These are phyloP conservation scores for Boletus semigastroideus DNA, from an alignment of 1,284 basidiomycete genomes.

Conservation along the genomic window DNA sequence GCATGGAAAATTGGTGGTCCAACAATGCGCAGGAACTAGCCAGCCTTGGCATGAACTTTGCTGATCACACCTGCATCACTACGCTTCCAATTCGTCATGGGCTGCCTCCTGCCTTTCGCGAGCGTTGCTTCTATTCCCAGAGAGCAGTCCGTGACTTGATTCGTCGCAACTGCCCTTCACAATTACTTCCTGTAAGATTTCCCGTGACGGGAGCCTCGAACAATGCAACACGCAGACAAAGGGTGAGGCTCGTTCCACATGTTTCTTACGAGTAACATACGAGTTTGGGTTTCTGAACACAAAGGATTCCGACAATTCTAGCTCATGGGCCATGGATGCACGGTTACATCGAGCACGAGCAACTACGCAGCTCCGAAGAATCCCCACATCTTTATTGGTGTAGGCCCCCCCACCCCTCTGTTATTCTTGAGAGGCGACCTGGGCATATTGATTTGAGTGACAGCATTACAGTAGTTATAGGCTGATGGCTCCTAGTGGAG, in stretches of 20 bases:
- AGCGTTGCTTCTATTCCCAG: constrained; percentile 15
- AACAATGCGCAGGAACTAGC: constrained; percentile 17
- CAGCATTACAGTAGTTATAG: too few species aligned
- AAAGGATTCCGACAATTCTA: constrained; percentile 1
- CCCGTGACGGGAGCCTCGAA: constrained; percentile 1
- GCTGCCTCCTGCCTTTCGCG: constrained; percentile 7
- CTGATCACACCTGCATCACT: constrained; percentile 27
- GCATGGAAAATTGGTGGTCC: constrained; percentile 32
- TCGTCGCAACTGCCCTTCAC: constrained; percentile 7
- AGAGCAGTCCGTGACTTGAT: constrained; percentile 12
- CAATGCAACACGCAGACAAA: background rate
- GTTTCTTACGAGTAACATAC: background rate
- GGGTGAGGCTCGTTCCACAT: constrained; percentile 1
- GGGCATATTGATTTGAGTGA: too few species aligned
- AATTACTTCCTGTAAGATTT: constrained; percentile 7
- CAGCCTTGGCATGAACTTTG: constrained; percentile 16
- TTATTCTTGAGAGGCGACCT: too few species aligned
- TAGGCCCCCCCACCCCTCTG: too few species aligned
- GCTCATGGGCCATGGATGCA: background rate
- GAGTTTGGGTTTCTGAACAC: background rate
- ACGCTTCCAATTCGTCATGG: constrained; percentile 16
- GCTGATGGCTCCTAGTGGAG: too few species aligned
- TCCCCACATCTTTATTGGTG: background rate
- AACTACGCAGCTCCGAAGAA: background rate
- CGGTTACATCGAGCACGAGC: background rate